Evolutionary conservation across 495 filamentous ascomycete genomes (phyloP).

Genomic region (Penicillium arizonense): DNA sequence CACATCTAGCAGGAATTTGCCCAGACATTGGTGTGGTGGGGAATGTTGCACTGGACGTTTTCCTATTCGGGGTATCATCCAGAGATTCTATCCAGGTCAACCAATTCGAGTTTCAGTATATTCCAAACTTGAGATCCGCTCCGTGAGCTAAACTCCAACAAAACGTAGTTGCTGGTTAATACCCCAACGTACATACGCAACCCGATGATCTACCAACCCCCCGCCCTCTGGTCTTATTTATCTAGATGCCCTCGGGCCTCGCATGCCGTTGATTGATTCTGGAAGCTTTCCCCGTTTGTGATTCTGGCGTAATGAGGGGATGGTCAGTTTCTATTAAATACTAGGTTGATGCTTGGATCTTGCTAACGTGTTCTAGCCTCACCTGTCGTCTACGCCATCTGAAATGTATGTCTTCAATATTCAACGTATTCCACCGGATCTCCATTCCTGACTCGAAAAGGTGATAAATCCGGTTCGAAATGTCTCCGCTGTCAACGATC

Average conservation of each 20-base stretch:
- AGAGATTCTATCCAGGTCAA: neutral
- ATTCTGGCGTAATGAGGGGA: conserved; percentile 43
- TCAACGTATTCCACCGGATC: neutral
- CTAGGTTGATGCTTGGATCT: neutral
- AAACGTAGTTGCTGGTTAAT: conserved; percentile 4
- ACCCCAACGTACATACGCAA: conserved; percentile 15
- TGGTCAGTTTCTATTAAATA: conserved; percentile 30
- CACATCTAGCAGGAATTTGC: conserved; percentile 12
- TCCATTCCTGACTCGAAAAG: conserved; percentile 14
- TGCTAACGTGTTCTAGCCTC: conserved; percentile 27
- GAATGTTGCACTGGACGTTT: conserved; percentile 17
- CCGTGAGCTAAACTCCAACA: conserved; percentile 22
- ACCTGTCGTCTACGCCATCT: conserved; percentile 48
- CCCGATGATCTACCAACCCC: conserved; percentile 18
- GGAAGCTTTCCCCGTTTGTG: conserved; percentile 23
- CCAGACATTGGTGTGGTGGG: conserved; percentile 16
- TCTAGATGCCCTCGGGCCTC: conserved; percentile 16
- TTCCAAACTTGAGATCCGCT: conserved; percentile 9
- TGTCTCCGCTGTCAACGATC: conserved; percentile 45
- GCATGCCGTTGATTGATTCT: conserved; percentile 24
- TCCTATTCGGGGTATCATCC: neutral
- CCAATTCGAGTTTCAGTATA: conserved; percentile 10
- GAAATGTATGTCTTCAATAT: conserved; percentile 32
- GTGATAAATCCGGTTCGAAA: conserved; percentile 41
- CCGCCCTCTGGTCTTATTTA: conserved; percentile 16